Evolutionary conservation across 176 grass and related monocot species (phyloP).

Genomic region (Zoysia japonica): DNA sequence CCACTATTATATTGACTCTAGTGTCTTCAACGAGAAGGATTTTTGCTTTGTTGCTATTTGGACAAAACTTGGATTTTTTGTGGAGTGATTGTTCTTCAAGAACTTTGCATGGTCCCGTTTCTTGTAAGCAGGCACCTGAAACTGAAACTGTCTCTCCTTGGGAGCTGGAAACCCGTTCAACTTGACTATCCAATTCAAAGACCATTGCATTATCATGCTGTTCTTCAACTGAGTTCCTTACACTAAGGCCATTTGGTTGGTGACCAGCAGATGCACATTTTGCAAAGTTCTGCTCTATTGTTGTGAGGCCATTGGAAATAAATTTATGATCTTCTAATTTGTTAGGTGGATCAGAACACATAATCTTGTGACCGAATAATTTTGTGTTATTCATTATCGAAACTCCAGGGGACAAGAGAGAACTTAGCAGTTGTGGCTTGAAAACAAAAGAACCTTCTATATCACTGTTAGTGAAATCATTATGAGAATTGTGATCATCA

Average conservation of each 20-base stretch:
- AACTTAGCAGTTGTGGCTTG: constrained; percentile 56
- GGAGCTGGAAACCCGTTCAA: constrained; percentile 51
- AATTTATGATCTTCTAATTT: constrained; percentile 41
- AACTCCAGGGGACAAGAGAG: constrained; percentile 40
- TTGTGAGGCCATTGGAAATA: constrained; percentile 38
- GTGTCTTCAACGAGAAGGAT: constrained; percentile 98
- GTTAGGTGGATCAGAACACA: constrained; percentile 34
- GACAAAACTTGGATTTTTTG: constrained; percentile 54
- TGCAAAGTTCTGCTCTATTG: constrained; percentile 29
- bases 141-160: constrained; percentile 38
- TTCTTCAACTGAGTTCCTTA: constrained; percentile 44
- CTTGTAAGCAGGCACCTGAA: constrained; percentile 42
- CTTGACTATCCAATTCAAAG: constrained; percentile 45
- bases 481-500: constrained; percentile 41
- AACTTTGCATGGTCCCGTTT: constrained; percentile 34
- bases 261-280: constrained; percentile 25
- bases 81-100: constrained; percentile 35
- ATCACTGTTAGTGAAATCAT: constrained; percentile 47
- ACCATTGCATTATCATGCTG: constrained; percentile 31
- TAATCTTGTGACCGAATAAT: constrained; percentile 43
- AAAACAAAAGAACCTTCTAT: constrained; percentile 78
- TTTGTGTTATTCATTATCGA: constrained; percentile 42
- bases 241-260: constrained; percentile 33
- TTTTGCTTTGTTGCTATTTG: constrained; percentile 37
- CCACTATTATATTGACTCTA: constrained; percentile 87